Percentiles rank a stretch among this genome's conserved stretches.
These are phyloP conservation scores for Tylopilus balloui DNA, from an alignment of 768 basidiomycete genomes.

Conservation along the genomic window DNA sequence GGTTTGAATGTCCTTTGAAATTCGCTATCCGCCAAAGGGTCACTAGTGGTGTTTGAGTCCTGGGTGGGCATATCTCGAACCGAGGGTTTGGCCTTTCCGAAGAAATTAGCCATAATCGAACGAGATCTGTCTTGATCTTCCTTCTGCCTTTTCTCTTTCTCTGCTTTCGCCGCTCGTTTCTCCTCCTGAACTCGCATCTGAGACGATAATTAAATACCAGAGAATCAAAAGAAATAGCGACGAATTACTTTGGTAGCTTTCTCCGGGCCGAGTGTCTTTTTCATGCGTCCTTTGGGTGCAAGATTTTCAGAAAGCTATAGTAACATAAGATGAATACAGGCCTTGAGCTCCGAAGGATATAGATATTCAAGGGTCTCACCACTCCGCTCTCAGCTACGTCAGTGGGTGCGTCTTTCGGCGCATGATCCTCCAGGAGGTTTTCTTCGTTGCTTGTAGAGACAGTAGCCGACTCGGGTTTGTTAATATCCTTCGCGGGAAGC, in stretches of 20 bases:
- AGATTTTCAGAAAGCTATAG: constrained; percentile 24
- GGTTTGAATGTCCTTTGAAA: constrained; percentile 76
- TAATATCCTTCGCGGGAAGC: constrained; percentile 35
- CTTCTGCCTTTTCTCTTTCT: constrained; percentile 68
- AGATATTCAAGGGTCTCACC: constrained; percentile 21
- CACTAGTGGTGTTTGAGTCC: constrained; percentile 24
- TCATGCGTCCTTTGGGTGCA: constrained; percentile 37
- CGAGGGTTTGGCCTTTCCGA: constrained; percentile 54
- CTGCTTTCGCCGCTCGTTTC: constrained; percentile 62
- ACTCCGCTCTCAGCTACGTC: constrained; percentile 39
- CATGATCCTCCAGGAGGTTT: constrained; percentile 22
- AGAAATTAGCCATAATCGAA: constrained; percentile 74
- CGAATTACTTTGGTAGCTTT: constrained; percentile 35
- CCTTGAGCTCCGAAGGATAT: neutral
- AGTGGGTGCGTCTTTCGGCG: constrained; percentile 24
- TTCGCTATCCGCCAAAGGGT: constrained; percentile 47
- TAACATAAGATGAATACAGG: neutral
- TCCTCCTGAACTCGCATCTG: constrained; percentile 69
- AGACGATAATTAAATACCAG: constrained; percentile 1
- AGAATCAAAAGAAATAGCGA: neutral
- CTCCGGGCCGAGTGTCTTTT: constrained; percentile 52
- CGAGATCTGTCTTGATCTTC: constrained; percentile 70
- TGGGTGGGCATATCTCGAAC: constrained; percentile 22
- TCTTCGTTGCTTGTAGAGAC: constrained; percentile 1
- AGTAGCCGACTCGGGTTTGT: constrained; percentile 15